phyloP scores from a whole-genome alignment of 2,329 filamentous ascomycete species.

The Proliferodiscus dingleyae region DNA sequence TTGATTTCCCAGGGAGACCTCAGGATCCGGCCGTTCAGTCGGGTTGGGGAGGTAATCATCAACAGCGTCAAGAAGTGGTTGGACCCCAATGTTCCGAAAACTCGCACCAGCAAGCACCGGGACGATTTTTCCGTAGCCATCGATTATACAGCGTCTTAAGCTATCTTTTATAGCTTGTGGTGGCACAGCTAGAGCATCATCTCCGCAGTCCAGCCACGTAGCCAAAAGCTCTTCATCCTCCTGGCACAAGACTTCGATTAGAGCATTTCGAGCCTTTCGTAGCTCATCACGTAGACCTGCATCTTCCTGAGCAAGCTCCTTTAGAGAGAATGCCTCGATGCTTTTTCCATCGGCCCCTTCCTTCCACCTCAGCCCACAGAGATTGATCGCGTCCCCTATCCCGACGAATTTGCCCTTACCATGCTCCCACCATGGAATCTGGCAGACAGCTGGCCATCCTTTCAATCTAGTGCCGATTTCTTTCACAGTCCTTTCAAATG shows the following conservation, averaged over 20 bases:
- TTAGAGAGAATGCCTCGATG: slow-evolving; percentile 50
- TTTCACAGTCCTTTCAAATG: slow-evolving; percentile 77
- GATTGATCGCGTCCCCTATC: slow-evolving; percentile 75
- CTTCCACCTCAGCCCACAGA: slow-evolving; percentile 71
- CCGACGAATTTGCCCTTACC: slow-evolving; percentile 72
- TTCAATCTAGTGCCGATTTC: slow-evolving; percentile 77
- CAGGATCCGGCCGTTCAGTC: slow-evolving; percentile 70
- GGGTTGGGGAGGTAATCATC: slow-evolving; percentile 84
- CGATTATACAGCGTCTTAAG: slow-evolving; percentile 66
- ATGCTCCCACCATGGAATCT: slow-evolving; percentile 87
- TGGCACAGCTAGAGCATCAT: slow-evolving; percentile 65
- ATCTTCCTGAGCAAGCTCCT: slow-evolving; percentile 47
- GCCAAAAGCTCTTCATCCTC: slow-evolving; percentile 85
- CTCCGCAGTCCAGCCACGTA: slow-evolving; percentile 71
- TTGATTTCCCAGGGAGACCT: slow-evolving; percentile 61
- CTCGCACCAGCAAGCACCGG: slow-evolving; percentile 90
- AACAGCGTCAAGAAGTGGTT: slow-evolving; percentile 84
- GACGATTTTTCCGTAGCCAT: slow-evolving; percentile 66
- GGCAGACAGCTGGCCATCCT: slow-evolving; percentile 85
- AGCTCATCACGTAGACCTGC: slow-evolving; percentile 58
- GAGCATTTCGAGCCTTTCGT: slow-evolving; percentile 65
- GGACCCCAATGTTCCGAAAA: slow-evolving; percentile 89
- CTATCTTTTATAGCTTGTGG: slow-evolving; percentile 63
- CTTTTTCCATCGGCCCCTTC: slow-evolving; percentile 60
- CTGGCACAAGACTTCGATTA: slow-evolving; percentile 82